Evolutionary conservation across 108 stramenopile species (phyloP), one percentile per base, ranked within the genome.

Genomic region (Licmophora abbreviata): DNA sequence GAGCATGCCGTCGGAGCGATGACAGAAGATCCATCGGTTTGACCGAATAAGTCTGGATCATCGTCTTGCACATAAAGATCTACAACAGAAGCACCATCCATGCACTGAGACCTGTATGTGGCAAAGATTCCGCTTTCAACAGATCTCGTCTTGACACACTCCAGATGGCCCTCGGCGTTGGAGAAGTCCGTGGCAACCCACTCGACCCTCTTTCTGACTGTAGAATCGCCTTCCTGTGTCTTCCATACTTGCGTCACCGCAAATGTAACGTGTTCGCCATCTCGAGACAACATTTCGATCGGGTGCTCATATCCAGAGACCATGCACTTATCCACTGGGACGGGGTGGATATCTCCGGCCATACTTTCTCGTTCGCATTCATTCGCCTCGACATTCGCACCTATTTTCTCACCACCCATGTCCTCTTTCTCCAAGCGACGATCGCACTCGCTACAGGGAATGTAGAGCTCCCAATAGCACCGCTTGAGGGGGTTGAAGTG

Each of bases 401-500:
- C n/a, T n/a, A n/a, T n/a, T n/a, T n/a, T n/a, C n/a, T n/a, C n/a
- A n/a, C n/a, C n/a, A n/a, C n/a, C n/a, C n/a, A n/a, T n/a, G n/a
- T n/a, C n/a, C n/a, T n/a, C n/a, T n/a, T n/a, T n/a, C n/a, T n/a
- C n/a, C n/a, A n/a, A n/a, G n/a, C n/a, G n/a, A n/a, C n/a, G n/a
- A n/a, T n/a, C n/a, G n/a, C n/a, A n/a, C n/a, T n/a, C n/a, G 43
- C 22, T 17, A 18, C 43, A 44, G 8, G 43, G 43, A 8, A 44
- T 8, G 8, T n/a, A 18, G 17, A 44, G 22, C 17, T 44, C 43
- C 43, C 43, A 44, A 44, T 44, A 44, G 43, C 43, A 44, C 15
- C 43, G 43, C 43, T 44, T 44, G 8, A 44, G 22, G 9, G 20
- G 20, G 15, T 44, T 44, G 43, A n/a, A n/a, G n/a, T n/a, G n/a